phyloP scores from a whole-genome alignment of 805 yeast species.

The Pichia heedii region DNA sequence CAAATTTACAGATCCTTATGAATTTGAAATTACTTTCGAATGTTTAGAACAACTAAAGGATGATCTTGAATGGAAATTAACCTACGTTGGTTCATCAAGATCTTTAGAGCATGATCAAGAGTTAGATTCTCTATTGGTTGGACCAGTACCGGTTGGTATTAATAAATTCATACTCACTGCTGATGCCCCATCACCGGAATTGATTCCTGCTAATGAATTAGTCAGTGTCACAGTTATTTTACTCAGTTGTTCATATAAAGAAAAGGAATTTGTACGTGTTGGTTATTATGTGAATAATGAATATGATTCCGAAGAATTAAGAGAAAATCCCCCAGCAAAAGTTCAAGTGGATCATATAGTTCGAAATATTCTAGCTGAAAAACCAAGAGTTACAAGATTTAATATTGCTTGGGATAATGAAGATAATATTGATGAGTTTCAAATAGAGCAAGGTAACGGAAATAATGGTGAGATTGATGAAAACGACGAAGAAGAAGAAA shows the following conservation, averaged over 20 bases:
- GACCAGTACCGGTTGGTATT: constrained; percentile 97
- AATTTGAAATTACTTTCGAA: constrained; percentile 95
- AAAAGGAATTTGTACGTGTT: constrained; percentile 90
- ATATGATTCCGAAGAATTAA: constrained; percentile 83
- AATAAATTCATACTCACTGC: constrained; percentile 89
- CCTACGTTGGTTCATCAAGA: constrained; percentile 93
- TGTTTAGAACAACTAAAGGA: constrained; percentile 87
- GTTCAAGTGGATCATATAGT: constrained; percentile 93
- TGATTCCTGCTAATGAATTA: constrained; percentile 92
- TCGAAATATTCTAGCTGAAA: constrained; percentile 90
- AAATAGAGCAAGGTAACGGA: constrained; percentile 69
- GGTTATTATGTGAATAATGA: constrained; percentile 98
- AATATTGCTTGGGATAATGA: constrained; percentile 92
- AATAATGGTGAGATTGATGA: constrained; percentile 54
- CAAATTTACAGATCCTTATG: constrained; percentile 83
- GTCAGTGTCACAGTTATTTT: constrained; percentile 93
- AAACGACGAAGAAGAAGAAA: constrained; percentile 35
- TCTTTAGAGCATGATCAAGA: constrained; percentile 96
- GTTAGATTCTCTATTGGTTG: constrained; percentile 90
- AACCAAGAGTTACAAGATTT: constrained; percentile 94
- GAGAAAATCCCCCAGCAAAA: constrained; percentile 89
- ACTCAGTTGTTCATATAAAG: constrained; percentile 87
- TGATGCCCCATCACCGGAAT: constrained; percentile 93
- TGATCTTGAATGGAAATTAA: constrained; percentile 94
- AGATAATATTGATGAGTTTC: constrained; percentile 52